Base-by-base conservation (phyloP, 345 rosid genomes). In the Gossypium longicalyx region DNA sequence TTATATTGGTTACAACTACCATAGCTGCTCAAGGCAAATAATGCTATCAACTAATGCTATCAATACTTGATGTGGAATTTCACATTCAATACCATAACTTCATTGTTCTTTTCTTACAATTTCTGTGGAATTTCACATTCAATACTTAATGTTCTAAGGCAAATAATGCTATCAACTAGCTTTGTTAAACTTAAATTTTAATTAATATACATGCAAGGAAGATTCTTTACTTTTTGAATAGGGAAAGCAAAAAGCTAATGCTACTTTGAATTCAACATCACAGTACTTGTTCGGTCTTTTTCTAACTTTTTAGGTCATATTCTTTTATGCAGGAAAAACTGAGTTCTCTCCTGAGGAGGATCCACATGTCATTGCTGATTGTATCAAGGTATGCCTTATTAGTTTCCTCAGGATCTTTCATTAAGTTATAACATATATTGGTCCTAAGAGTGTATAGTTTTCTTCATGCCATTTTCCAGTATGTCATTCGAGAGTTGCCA, bases 401-500 rank as follows among this genome's bases (percentile, higher is more conserved):
- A 47, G 67, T 73, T 64, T 49, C 72, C 41, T 15, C 5, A 70
- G 54, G 43, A 75, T 70, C 13, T 41, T 76, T 72, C 53, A 15
- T 51, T 38, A 60, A 19, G 65, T 44, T 72, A 29, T 61, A 17
- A 15, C 70, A 34, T 73, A 22, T 12, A 27, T 2, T 56, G 67
- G 20, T 45, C 17, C 25, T 56, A 22, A 25, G 44, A 20, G 71
- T 64, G 67, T 78, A 72, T 83, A 60, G 65, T 71, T 16, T 56
- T 69, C 29, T 70, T 77, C 45, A 68, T 67, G 9, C 52, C 76
- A 71, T 74, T 71, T 77, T 62, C 72, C 88, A 95, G 99, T 95
- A 90, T 84, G 85, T 95, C 79, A 83, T 95, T 76, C 91, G 99
- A 20, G 99, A 95, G 80, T 80, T 95, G 86, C 98, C 99, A 66